These are phyloP conservation scores for Hypoxylon sp. DNA, from an alignment of 2,329 filamentous ascomycete genomes.

Conservation along the genomic window DNA sequence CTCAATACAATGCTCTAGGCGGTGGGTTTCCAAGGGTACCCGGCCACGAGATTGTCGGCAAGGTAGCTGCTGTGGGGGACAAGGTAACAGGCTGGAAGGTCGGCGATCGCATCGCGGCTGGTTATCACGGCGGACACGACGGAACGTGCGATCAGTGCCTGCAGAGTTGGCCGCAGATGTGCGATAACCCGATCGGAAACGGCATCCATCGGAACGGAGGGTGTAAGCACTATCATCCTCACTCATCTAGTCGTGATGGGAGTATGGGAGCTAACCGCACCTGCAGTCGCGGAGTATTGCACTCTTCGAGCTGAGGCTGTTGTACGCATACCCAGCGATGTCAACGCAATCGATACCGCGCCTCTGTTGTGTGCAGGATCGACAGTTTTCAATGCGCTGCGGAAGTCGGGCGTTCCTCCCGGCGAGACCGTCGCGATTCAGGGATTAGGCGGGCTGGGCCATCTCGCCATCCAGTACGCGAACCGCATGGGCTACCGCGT, in stretches of 20 bases:
- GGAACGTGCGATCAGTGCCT: slow-evolving; percentile 67
- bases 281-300: slow-evolving; percentile 66
- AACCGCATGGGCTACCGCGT: slow-evolving; percentile 75
- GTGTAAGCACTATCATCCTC: slow-evolving; percentile 53
- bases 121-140: slow-evolving; percentile 70
- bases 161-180: slow-evolving; percentile 70
- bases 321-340: slow-evolving; percentile 59
- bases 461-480: slow-evolving; percentile 77
- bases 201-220: slow-evolving; percentile 70
- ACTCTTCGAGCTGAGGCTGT: slow-evolving; percentile 69
- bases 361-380: slow-evolving; percentile 68
- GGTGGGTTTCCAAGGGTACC: slow-evolving; percentile 61
- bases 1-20: slow-evolving; percentile 56
- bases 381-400: slow-evolving; percentile 62
- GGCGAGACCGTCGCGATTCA: slow-evolving; percentile 63
- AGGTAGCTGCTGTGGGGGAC: slow-evolving; percentile 67
- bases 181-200: slow-evolving; percentile 70
- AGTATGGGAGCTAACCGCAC: not conserved
- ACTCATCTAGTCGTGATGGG: not conserved
- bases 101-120: slow-evolving; percentile 66
- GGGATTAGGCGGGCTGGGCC: slow-evolving; percentile 76
- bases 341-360: slow-evolving; percentile 61
- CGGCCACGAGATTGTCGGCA: slow-evolving; percentile 75
- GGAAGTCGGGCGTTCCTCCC: slow-evolving; percentile 54
- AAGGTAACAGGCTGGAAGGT: slow-evolving; percentile 68